A percentile compares a stretch with the other conserved stretches of the same genome.
Evolutionary conservation across 345 rosid species (phyloP).

Genomic region (Salix viminalis): DNA sequence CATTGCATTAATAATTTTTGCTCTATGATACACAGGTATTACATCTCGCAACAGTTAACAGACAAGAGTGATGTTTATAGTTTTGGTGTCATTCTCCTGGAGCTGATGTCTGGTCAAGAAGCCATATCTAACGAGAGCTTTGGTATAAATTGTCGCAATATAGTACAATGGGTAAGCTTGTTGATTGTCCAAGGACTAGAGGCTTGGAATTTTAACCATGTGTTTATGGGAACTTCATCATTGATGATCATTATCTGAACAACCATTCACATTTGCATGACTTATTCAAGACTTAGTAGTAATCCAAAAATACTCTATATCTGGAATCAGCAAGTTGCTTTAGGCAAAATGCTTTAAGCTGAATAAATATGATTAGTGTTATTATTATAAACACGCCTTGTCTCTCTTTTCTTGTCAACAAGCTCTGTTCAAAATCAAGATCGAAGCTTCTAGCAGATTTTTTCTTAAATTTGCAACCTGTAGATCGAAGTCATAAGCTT

Average conservation of each 20-base stretch:
- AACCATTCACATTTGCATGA: background rate
- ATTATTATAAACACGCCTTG: background rate
- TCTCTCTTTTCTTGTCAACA: background rate
- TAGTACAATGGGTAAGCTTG: constrained; percentile 89
- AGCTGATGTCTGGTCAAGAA: constrained; percentile 92
- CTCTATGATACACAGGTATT: constrained; percentile 54
- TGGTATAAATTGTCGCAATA: constrained; percentile 86
- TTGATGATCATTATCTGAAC: background rate
- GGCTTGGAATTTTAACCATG: background rate
- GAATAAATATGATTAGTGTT: background rate
- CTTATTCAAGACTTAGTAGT: too few relatives aligned
- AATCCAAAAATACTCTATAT: background rate
- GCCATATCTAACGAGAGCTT: constrained; percentile 92
- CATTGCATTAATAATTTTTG: background rate
- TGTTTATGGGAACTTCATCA: background rate
- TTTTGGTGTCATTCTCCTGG: constrained; percentile 96
- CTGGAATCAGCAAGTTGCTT: background rate
- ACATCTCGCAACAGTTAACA: constrained; percentile 93
- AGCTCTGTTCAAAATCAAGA: background rate
- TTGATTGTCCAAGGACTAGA: background rate
- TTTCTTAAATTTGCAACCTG: background rate
- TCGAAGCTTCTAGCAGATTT: background rate
- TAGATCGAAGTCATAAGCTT: background rate
- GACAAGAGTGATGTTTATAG: constrained; percentile 98
- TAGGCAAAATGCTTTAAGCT: background rate